Percentiles rank a stretch among this genome's conserved stretches.
Evolutionary conservation across 2,329 filamentous ascomycete genomes (phyloP).

Genomic region (Nothophoma quercina): DNA sequence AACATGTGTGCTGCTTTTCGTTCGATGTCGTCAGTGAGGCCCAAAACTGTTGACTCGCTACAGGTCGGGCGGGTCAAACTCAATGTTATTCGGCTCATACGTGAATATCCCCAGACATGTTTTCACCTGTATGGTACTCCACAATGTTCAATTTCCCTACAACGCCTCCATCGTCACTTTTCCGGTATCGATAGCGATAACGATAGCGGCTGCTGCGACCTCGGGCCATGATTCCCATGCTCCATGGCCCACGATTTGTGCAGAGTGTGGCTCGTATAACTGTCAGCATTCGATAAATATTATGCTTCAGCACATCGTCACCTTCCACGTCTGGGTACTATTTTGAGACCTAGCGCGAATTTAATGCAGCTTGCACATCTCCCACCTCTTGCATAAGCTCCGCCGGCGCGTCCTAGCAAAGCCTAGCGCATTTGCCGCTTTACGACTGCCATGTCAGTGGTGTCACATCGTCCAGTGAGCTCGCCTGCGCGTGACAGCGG

Average conservation of each 20-base stretch:
- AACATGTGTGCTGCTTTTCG: slow-evolving; percentile 8
- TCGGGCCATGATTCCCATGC: slow-evolving; percentile 2
- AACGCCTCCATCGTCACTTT: slow-evolving; percentile 7
- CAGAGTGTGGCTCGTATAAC: slow-evolving; percentile 38
- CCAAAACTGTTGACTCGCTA: slow-evolving; percentile 8
- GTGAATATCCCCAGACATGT: background rate
- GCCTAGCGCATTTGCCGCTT: slow-evolving; percentile 40
- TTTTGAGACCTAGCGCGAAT: slow-evolving; percentile 42
- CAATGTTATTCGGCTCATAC: background rate
- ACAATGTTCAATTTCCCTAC: slow-evolving; percentile 15
- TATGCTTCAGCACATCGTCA: slow-evolving; percentile 31
- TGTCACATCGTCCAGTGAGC: slow-evolving; percentile 30
- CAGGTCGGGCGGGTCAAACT: background rate
- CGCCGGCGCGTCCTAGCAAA: slow-evolving; percentile 30
- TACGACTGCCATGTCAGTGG: slow-evolving; percentile 23
- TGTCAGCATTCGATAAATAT: slow-evolving; percentile 46
- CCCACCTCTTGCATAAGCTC: slow-evolving; percentile 37
- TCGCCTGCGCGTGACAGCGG: slow-evolving; percentile 42
- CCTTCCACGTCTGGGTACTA: slow-evolving; percentile 36
- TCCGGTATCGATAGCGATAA: slow-evolving; percentile 28
- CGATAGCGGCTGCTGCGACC: slow-evolving; percentile 1
- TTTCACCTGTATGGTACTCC: background rate
- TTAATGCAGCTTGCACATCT: slow-evolving; percentile 44
- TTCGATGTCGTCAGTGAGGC: slow-evolving; percentile 5
- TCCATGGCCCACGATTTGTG: slow-evolving; percentile 31